Conservation (phyloP, 176 grass and related monocot species). For the Oryza glaberrima region DNA sequence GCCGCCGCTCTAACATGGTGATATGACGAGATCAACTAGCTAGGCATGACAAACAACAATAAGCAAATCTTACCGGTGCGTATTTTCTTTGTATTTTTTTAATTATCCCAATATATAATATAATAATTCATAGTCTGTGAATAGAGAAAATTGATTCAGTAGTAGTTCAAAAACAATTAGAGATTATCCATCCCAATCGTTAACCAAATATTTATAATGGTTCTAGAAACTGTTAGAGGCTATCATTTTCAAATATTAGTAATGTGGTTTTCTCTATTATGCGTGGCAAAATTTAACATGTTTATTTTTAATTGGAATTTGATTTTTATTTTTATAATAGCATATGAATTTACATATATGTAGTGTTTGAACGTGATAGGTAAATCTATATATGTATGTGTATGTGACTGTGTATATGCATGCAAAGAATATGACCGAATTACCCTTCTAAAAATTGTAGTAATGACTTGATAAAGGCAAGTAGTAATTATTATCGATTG, state of each 20-base stretch:
- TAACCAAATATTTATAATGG: neutral
- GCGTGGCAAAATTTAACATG: neutral
- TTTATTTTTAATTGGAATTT: neutral
- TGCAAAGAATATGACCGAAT: neutral
- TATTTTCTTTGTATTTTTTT: neutral
- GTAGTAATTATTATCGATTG: neutral
- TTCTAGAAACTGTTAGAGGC: too few relatives aligned
- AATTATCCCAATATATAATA: neutral
- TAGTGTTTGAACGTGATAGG: neutral
- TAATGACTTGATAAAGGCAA: neutral
- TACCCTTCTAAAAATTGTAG: neutral
- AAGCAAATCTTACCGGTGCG: neutral
- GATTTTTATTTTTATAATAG: neutral
- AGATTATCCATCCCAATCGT: neutral
- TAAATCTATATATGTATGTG: neutral
- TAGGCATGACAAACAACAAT: neutral
- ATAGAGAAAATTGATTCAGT: neutral
- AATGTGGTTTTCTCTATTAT: neutral
- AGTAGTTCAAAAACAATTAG: neutral
- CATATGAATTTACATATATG: neutral
- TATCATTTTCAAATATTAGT: neutral
- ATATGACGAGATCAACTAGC: neutral
- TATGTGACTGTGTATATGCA: neutral
- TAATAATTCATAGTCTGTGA: neutral
- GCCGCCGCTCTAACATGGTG: accelerated